Evolutionary conservation across 2,329 filamentous ascomycete genomes (phyloP).

Genomic region (Penicillium polonicum): DNA sequence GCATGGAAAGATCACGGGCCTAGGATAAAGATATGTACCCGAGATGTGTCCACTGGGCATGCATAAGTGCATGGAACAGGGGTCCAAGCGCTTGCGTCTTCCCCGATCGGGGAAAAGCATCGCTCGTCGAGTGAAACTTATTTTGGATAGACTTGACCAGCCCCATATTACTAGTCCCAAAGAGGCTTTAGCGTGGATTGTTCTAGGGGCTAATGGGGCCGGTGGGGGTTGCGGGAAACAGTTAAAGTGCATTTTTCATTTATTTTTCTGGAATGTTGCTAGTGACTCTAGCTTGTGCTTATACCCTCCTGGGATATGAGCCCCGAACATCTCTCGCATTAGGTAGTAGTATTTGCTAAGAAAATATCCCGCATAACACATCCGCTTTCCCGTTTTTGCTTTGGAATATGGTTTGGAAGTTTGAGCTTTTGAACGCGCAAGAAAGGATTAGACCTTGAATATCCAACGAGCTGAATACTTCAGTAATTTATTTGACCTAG

Average conservation of each 20-base stretch:
- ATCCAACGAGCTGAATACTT: neutral
- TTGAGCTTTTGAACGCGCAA: too few species aligned
- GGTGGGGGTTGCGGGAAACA: neutral
- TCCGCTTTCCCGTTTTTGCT: neutral
- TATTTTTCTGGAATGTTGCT: neutral
- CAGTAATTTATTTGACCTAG: neutral
- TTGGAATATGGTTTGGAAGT: neutral
- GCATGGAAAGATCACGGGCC: neutral
- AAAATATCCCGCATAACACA: neutral
- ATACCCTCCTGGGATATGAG: neutral
- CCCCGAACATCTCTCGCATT: neutral
- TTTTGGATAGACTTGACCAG: constrained; percentile 2
- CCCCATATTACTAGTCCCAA: neutral
- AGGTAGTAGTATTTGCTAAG: neutral
- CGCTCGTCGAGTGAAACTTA: constrained; percentile 15
- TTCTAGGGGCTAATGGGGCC: neutral
- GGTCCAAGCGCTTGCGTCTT: neutral
- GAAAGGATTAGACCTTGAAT: neutral
- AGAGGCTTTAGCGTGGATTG: neutral
- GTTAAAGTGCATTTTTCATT: neutral
- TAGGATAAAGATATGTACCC: neutral
- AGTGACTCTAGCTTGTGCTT: neutral
- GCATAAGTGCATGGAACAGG: neutral
- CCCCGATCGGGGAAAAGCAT: constrained; percentile 21
- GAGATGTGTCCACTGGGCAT: neutral